Percentiles rank a stretch among this genome's conserved stretches.
Conservation (phyloP, 1,139 yeast genomes). For the Eremothecium gossypii region DNA sequence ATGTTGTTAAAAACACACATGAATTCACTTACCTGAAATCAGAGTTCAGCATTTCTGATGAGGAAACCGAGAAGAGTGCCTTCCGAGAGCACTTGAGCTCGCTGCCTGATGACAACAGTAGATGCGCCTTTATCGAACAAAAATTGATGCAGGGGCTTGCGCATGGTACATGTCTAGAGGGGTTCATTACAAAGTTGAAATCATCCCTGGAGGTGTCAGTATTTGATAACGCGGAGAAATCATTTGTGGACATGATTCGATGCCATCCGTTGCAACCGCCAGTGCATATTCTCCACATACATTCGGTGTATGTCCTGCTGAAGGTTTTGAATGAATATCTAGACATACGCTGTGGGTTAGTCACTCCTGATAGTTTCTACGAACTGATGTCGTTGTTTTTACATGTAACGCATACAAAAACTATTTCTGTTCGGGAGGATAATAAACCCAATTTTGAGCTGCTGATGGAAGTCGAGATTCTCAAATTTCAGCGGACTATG, state of each 20-base stretch:
- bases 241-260: slow-evolving; percentile 6
- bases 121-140: slow-evolving; percentile 10
- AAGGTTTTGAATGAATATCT: slow-evolving; percentile 12
- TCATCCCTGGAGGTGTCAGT: slow-evolving; percentile 6
- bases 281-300: slow-evolving; percentile 8
- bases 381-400: slow-evolving; percentile 11
- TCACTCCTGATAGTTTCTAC: slow-evolving; percentile 13
- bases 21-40: slow-evolving; percentile 19
- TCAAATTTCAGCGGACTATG: not conserved
- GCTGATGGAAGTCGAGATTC: not conserved
- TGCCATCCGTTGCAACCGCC: slow-evolving; percentile 2
- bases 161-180: not conserved
- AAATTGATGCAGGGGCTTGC: slow-evolving; percentile 9
- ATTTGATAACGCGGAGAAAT: slow-evolving; percentile 5
- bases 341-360: slow-evolving; percentile 11
- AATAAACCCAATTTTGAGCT: not conserved
- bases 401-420: not conserved
- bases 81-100: slow-evolving; percentile 15
- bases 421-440: not conserved
- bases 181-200: slow-evolving; percentile 5
- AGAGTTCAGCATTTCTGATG: slow-evolving; percentile 23
- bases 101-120: not conserved
- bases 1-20: slow-evolving; percentile 15
- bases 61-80: slow-evolving; percentile 21
- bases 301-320: not conserved